phyloP scores from a whole-genome alignment of 1,284 basidiomycete genomes.

The Pisolithus thermaeus region DNA sequence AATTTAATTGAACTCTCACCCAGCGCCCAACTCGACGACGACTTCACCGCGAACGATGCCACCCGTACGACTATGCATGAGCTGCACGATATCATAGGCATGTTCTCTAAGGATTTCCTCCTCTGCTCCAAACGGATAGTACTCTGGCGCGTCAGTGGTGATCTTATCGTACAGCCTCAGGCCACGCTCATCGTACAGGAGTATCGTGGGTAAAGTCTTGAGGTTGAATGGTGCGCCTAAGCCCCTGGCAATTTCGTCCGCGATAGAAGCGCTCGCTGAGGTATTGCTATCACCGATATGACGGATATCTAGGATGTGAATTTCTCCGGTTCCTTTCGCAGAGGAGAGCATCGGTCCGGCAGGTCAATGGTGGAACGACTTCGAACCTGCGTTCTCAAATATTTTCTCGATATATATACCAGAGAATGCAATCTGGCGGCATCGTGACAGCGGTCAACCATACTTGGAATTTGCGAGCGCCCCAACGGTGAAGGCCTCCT shows the following conservation, averaged over 20 bases:
- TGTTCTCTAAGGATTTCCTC: constrained; percentile 63
- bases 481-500: no score
- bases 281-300: neutral
- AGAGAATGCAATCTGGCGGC: no score
- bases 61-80: constrained; percentile 60
- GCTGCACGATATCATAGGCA: constrained; percentile 61
- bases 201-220: constrained; percentile 76
- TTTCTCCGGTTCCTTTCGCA: neutral
- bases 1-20: constrained; percentile 49
- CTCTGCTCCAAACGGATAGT: constrained; percentile 83
- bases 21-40: constrained; percentile 82
- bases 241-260: constrained; percentile 47
- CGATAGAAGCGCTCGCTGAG: constrained; percentile 30
- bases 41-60: constrained; percentile 45
- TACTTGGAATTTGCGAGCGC: no score
- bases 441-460: no score
- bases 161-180: constrained; percentile 81
- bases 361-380: no score
- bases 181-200: constrained; percentile 85
- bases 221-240: constrained; percentile 47
- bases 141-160: constrained; percentile 76
- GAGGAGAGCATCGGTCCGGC: neutral
- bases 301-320: constrained; percentile 23
- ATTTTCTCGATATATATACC: no score
- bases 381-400: no score